These are phyloP conservation scores for Erythrobasidium hasegawianum DNA, from an alignment of 1,284 basidiomycete genomes.

Conservation along the genomic window DNA sequence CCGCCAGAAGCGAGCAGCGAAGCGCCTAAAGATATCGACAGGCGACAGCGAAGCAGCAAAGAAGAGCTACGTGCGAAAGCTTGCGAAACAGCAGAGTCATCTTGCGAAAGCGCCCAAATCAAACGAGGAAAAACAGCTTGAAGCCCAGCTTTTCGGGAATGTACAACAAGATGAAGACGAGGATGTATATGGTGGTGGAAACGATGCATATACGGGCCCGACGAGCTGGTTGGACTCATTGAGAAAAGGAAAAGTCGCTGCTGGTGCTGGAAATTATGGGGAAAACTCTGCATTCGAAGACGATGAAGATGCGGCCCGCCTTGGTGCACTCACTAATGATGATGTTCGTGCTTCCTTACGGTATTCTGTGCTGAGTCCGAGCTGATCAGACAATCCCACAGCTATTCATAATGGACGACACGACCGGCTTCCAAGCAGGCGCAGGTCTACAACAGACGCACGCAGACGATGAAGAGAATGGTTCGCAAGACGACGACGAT, in stretches of 20 bases:
- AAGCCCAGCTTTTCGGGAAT: constrained; percentile 31
- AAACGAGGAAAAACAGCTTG: constrained; percentile 27
- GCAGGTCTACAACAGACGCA: constrained; percentile 56
- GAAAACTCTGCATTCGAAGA: constrained; percentile 3
- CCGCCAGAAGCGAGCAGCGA: constrained; percentile 6
- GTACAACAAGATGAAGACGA: constrained; percentile 13
- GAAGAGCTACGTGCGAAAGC: constrained; percentile 16
- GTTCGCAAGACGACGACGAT: constrained; percentile 41
- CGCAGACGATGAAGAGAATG: constrained; percentile 46
- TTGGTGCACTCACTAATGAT: constrained; percentile 47
- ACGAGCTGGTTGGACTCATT: constrained; percentile 10
- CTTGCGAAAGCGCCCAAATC: constrained; percentile 8
- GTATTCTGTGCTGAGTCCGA: neutral
- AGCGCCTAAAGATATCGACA: constrained; percentile 23
- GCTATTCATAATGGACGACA: constrained; percentile 46
- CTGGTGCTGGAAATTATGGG: too few relatives aligned
- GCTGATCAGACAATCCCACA: constrained; percentile 16
- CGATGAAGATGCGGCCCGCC: constrained; percentile 60
- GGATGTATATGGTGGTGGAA: neutral
- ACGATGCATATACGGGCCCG: neutral
- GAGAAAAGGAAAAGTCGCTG: constrained; percentile 21
- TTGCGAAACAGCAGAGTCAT: constrained; percentile 12
- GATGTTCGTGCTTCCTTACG: constrained; percentile 41
- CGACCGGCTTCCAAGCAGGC: constrained; percentile 57
- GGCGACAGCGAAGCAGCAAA: constrained; percentile 18